phyloP scores from a whole-genome alignment of 2,329 filamentous ascomycete genomes.

The Cyclaneusma minus region DNA sequence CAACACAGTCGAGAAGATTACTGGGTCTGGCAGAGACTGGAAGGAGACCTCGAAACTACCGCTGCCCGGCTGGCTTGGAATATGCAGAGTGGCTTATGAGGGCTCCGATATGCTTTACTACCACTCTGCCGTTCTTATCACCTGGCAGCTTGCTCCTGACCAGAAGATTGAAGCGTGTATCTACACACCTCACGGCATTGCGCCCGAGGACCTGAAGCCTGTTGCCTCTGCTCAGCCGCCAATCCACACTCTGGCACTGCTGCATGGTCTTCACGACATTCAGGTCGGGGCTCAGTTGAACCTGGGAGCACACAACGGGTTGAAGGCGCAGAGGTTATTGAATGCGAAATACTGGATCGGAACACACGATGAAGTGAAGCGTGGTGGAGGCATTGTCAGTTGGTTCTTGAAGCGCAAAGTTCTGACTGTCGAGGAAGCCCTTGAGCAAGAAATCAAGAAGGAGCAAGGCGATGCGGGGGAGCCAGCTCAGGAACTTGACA shows the following conservation, averaged over 20 bases:
- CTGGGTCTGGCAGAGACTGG: constrained; percentile 13
- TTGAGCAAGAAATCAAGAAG: constrained; percentile 20
- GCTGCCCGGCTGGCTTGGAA: constrained; percentile 41
- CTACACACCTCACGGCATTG: constrained; percentile 50
- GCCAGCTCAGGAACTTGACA: constrained; percentile 17
- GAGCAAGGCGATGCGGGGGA: constrained; percentile 9
- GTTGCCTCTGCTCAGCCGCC: constrained; percentile 27
- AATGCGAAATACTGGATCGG: constrained; percentile 46
- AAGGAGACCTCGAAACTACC: constrained; percentile 11
- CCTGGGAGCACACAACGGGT: constrained; percentile 44
- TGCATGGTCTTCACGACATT: constrained; percentile 51
- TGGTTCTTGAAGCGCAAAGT: constrained; percentile 28
- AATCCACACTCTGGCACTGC: constrained; percentile 37
- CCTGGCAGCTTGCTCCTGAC: constrained; percentile 25
- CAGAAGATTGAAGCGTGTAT: constrained; percentile 36
- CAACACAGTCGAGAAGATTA: constrained; percentile 21
- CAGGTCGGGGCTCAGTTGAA: constrained; percentile 43
- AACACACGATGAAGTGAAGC: constrained; percentile 51
- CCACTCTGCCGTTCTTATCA: constrained; percentile 44
- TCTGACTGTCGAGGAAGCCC: constrained; percentile 28
- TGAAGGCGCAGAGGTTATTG: constrained; percentile 35
- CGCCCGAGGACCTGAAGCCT: constrained; percentile 25
- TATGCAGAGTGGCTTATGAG: constrained; percentile 37
- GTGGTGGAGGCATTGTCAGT: constrained; percentile 39
- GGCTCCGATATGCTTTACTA: constrained; percentile 39